Evolutionary conservation across 2,329 filamentous ascomycete genomes (phyloP).

Genomic region (Fusarium phyllophilum): DNA sequence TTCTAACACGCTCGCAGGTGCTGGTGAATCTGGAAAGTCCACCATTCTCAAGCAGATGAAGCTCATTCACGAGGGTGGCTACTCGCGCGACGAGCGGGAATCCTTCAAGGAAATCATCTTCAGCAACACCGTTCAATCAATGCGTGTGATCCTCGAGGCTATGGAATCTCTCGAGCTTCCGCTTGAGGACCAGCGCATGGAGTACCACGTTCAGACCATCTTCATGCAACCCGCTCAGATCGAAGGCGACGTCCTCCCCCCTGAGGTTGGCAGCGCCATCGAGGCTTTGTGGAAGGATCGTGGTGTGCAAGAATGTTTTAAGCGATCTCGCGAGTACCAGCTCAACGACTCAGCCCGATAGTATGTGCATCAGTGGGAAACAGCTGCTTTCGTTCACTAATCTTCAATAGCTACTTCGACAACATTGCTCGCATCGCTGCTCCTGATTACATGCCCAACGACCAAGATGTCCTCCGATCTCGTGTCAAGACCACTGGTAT

Average conservation of each 20-base stretch:
- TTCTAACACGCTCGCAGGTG: constrained; percentile 67
- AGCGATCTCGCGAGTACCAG: constrained; percentile 94
- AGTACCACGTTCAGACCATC: constrained; percentile 98
- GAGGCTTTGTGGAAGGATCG: constrained; percentile 92
- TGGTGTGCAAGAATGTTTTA: constrained; percentile 94
- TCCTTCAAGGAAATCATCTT: constrained; percentile 78
- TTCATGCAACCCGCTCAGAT: constrained; percentile 99
- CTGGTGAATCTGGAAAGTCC: constrained; percentile 94
- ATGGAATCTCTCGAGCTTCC: constrained; percentile 80
- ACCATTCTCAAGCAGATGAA: constrained; percentile 99
- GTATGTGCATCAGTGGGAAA: constrained; percentile 63
- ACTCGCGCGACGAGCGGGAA: constrained; percentile 86
- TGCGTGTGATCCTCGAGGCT: constrained; percentile 75
- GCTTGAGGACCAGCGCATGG: constrained; percentile 89
- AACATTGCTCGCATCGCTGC: constrained; percentile 91
- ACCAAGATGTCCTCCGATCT: constrained; percentile 93
- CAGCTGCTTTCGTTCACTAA: constrained; percentile 45
- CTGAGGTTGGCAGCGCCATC: constrained; percentile 92
- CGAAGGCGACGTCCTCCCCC: constrained; percentile 92
- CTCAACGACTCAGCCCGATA: constrained; percentile 97
- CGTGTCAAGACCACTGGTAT: constrained; percentile 99
- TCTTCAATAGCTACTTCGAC: constrained; percentile 84
- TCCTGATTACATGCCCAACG: constrained; percentile 92
- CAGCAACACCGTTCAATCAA: constrained; percentile 76
- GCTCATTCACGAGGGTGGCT: constrained; percentile 98